These are phyloP conservation scores for Quaeritorhiza haematococci DNA, from an alignment of 371 early-diverging fungal genomes.

Conservation along the genomic window DNA sequence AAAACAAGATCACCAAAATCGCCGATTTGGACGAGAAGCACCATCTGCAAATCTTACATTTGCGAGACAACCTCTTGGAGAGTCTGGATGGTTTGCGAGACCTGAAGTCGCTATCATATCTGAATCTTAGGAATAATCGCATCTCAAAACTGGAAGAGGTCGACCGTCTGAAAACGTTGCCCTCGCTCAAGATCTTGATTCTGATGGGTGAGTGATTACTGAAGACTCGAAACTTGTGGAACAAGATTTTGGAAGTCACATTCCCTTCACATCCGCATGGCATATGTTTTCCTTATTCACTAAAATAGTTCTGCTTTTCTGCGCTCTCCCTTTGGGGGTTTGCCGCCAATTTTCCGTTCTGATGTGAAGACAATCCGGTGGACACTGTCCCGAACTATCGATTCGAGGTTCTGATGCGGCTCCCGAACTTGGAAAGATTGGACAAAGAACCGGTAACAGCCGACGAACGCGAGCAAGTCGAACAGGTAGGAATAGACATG, in stretches of 20 bases:
- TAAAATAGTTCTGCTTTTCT: neutral
- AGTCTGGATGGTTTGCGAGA: slow-evolving; percentile 24
- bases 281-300: neutral
- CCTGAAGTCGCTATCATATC: slow-evolving; percentile 22
- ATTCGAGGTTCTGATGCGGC: slow-evolving; percentile 32
- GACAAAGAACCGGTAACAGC: slow-evolving; percentile 41
- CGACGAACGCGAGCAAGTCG: slow-evolving; percentile 46
- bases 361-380: slow-evolving; percentile 38
- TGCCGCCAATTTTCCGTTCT: neutral
- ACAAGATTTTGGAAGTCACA: neutral
- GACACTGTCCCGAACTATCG: slow-evolving; percentile 34
- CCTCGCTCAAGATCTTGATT: slow-evolving; percentile 23
- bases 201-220: slow-evolving; percentile 16
- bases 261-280: neutral
- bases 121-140: slow-evolving; percentile 39
- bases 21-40: slow-evolving; percentile 32
- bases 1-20: neutral
- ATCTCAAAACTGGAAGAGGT: slow-evolving; percentile 30
- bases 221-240: too few species aligned
- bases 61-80: slow-evolving; percentile 34
- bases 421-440: slow-evolving; percentile 32
- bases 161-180: slow-evolving; percentile 21
- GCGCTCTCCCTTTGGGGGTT: neutral
- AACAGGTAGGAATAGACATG: slow-evolving; percentile 9
- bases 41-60: slow-evolving; percentile 31